A percentile compares a stretch with the other conserved stretches of the same genome.
These are phyloP conservation scores for Tulasnella calospora DNA, from an alignment of 768 basidiomycete species.

Conservation along the genomic window DNA sequence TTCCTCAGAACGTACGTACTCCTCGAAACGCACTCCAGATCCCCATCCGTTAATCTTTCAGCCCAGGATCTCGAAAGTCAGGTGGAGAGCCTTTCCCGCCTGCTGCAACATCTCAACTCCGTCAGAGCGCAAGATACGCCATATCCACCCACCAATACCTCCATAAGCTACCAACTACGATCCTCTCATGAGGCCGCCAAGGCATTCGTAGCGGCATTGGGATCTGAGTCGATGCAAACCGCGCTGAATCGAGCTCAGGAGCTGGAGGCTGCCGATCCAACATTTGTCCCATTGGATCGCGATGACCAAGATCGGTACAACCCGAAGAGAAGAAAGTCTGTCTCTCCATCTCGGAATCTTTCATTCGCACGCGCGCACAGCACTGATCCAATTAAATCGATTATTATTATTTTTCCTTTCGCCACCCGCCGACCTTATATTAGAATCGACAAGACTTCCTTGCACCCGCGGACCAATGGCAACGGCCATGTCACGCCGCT, in stretches of 20 bases:
- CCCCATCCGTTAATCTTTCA: background rate
- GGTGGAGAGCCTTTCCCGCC: background rate
- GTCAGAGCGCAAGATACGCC: conserved; percentile 2
- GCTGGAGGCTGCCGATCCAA: background rate
- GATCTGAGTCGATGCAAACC: background rate
- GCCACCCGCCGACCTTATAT: background rate
- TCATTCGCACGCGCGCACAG: background rate
- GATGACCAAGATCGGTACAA: conserved; percentile 13
- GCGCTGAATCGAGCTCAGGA: background rate
- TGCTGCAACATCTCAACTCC: conserved; percentile 7
- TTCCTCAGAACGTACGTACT: background rate
- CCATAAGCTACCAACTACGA: background rate
- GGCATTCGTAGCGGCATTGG: background rate
- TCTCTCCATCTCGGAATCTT: background rate
- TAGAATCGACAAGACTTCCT: conserved; percentile 5
- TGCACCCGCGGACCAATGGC: background rate
- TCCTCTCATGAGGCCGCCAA: background rate
- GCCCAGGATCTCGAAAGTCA: background rate
- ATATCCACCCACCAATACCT: background rate
- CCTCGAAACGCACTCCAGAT: background rate
- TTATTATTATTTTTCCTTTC: background rate
- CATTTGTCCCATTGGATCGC: background rate
- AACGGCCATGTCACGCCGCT: background rate
- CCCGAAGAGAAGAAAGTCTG: conserved; percentile 13
- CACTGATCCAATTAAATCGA: conserved; percentile 1